These are phyloP conservation scores for Colletotrichum lentis DNA, from an alignment of 2,329 filamentous ascomycete species.

Conservation along the genomic window DNA sequence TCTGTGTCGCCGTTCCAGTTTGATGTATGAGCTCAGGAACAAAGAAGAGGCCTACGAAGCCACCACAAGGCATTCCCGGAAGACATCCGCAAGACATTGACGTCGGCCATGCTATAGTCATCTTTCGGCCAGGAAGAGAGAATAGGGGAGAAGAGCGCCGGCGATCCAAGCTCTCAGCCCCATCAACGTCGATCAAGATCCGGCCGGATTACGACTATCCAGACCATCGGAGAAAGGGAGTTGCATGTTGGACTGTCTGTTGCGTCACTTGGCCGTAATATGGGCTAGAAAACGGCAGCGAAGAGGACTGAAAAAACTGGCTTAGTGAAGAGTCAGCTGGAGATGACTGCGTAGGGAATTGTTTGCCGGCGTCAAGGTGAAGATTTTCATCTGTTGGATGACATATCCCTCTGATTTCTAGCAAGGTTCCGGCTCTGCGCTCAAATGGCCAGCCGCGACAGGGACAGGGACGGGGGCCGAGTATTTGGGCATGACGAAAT, in stretches of 20 bases:
- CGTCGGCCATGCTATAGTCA: neutral
- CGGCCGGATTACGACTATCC: neutral
- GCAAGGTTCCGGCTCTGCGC: too few relatives aligned
- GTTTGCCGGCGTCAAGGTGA: neutral
- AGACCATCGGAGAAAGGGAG: neutral
- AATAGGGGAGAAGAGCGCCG: neutral
- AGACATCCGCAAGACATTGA: neutral
- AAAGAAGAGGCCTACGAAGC: neutral
- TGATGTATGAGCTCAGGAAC: neutral
- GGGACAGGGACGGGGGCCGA: neutral
- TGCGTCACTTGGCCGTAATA: neutral
- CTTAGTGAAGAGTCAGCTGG: too few relatives aligned
- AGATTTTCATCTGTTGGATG: neutral
- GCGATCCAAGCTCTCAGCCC: neutral
- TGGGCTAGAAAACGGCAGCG: neutral
- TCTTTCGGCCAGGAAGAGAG: too few relatives aligned
- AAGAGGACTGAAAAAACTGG: neutral
- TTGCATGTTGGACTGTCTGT: neutral
- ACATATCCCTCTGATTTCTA: neutral
- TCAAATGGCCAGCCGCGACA: neutral
- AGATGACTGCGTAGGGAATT: neutral
- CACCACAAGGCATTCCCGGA: neutral
- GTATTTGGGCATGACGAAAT: too few relatives aligned
- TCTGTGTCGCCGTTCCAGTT: neutral
- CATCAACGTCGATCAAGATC: neutral